A percentile compares a stretch with the other conserved stretches of the same genome.
Evolutionary conservation across 2,329 filamentous ascomycete species (phyloP).

Genomic region (Aspergillus floridensis): DNA sequence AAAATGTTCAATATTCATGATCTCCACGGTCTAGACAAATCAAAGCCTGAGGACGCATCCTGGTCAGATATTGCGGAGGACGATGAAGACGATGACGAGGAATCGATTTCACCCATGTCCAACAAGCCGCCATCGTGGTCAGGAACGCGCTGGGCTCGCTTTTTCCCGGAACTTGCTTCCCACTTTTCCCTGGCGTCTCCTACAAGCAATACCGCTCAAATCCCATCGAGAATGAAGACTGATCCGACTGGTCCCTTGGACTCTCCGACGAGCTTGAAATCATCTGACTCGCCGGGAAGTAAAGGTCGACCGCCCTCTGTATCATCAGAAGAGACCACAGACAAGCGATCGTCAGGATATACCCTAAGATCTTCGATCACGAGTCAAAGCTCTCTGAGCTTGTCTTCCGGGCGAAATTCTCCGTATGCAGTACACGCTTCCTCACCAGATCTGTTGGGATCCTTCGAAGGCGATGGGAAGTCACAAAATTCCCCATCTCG

Average conservation of each 20-base stretch:
- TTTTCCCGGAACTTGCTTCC: slow-evolving; percentile 32
- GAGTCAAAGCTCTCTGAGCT: slow-evolving; percentile 31
- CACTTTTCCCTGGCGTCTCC: slow-evolving; percentile 28
- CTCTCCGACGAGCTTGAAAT: slow-evolving; percentile 7
- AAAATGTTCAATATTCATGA: neutral
- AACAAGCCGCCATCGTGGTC: slow-evolving; percentile 17
- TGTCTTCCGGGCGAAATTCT: slow-evolving; percentile 15
- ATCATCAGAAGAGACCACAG: slow-evolving; percentile 25
- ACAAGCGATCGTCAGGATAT: slow-evolving; percentile 37
- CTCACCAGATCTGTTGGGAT: slow-evolving; percentile 24
- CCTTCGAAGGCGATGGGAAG: slow-evolving; percentile 34
- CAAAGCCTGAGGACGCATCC: neutral
- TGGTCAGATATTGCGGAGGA: neutral
- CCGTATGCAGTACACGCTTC: slow-evolving; percentile 26
- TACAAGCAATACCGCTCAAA: slow-evolving; percentile 14
- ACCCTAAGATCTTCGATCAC: slow-evolving; percentile 35
- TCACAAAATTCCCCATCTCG: slow-evolving; percentile 15
- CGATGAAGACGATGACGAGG: slow-evolving; percentile 11
- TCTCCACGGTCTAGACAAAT: neutral
- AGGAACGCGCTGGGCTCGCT: slow-evolving; percentile 24
- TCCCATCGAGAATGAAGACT: neutral
- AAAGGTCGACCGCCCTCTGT: slow-evolving; percentile 18
- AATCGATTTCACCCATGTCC: slow-evolving; percentile 27
- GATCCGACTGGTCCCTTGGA: slow-evolving; percentile 5
- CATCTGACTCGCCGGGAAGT: neutral